Conservation (phyloP, 2,329 filamentous ascomycete genomes). For the Sclerotinia sclerotiorum region DNA sequence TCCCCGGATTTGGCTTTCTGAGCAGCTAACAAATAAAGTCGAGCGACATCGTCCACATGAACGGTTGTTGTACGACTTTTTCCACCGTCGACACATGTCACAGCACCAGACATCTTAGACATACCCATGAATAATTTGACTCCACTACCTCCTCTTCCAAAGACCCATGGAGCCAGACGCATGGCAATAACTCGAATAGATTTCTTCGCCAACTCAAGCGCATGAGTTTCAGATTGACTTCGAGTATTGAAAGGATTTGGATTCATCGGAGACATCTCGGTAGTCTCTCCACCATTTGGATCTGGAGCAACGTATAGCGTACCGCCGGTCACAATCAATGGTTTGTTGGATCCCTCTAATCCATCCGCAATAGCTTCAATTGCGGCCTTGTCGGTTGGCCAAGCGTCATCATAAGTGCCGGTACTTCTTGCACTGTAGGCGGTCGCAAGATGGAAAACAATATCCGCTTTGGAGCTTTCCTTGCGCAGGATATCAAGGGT, state of each 20-base stretch:
- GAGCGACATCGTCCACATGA: slow-evolving; percentile 48
- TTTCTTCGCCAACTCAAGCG: slow-evolving; percentile 35
- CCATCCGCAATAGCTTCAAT: slow-evolving; percentile 44
- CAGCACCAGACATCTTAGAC: slow-evolving; percentile 38
- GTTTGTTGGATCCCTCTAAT: slow-evolving; percentile 42
- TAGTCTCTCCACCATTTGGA: slow-evolving; percentile 39
- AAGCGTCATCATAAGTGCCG: slow-evolving; percentile 35
- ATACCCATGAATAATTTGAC: slow-evolving; percentile 41
- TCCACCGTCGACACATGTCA: slow-evolving; percentile 40
- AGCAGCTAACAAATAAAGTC: slow-evolving; percentile 44
- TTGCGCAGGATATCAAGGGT: slow-evolving; percentile 43
- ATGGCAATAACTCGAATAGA: slow-evolving; percentile 43
- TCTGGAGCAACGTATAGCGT: slow-evolving; percentile 35
- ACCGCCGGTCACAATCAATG: slow-evolving; percentile 43
- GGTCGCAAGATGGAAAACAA: slow-evolving; percentile 47
- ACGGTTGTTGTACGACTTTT: slow-evolving; percentile 38
- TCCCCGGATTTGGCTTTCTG: slow-evolving; percentile 42
- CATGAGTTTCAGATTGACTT: slow-evolving; percentile 39
- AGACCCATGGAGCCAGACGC: slow-evolving; percentile 47
- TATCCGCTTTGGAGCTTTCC: slow-evolving; percentile 45
- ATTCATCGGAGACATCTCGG: slow-evolving; percentile 28
- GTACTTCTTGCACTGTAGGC: slow-evolving; percentile 36
- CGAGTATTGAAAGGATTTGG: slow-evolving; percentile 37
- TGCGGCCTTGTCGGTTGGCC: slow-evolving; percentile 41
- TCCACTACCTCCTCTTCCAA: slow-evolving; percentile 44